Evolutionary conservation across 129 eudicot species (phyloP), one percentile per base, ranked within the genome.

Genomic region (Glebionis coronaria): DNA sequence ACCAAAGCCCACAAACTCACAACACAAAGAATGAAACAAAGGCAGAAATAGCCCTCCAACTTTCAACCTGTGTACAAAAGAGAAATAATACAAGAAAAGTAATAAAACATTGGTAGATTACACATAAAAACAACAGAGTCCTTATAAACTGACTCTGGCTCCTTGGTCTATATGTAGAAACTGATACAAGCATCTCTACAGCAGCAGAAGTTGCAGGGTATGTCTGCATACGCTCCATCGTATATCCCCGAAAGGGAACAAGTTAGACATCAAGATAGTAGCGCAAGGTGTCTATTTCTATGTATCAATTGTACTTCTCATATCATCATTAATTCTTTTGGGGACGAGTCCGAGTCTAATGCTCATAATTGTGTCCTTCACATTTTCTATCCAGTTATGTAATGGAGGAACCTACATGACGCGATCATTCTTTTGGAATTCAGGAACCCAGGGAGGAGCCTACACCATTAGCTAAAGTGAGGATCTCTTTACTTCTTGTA

Each of bases 131-230:
- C n/a, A n/a, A n/a, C n/a, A n/a, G 2, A 35, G 42, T 65, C 4
- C 1, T 29, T 19, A 3, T 63, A 35, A 44, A 72, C 69, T 73
- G 68, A 63, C 69, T 44, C 35, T 3, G 27, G 55, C n/a, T 77
- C 2, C 47, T 61, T 76, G 72, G 21, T 82, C 56, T 69, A 7
- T 53, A 58, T 81, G 83, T 84, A 91, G 98, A 91, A 80, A 70
- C 77, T 91, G 74, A 85, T 91, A 72, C 88, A 85, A 73, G 88
- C 88, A 27, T 87, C 98, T 7, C 73, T 91, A 42, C 66, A 57
- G 57, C 98, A 91, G 58, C 82, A 84, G 83, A 88, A 79, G 72
- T 64, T 91, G 77, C 88, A 91, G 63, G 76, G 59, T 25, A 88
- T 91, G 87, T 76, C 96, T 72, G 77, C 82, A 49, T 72, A 65